These are phyloP conservation scores for Starmerella khaoyaiensis DNA, from an alignment of 805 yeast species.

Conservation along the genomic window DNA sequence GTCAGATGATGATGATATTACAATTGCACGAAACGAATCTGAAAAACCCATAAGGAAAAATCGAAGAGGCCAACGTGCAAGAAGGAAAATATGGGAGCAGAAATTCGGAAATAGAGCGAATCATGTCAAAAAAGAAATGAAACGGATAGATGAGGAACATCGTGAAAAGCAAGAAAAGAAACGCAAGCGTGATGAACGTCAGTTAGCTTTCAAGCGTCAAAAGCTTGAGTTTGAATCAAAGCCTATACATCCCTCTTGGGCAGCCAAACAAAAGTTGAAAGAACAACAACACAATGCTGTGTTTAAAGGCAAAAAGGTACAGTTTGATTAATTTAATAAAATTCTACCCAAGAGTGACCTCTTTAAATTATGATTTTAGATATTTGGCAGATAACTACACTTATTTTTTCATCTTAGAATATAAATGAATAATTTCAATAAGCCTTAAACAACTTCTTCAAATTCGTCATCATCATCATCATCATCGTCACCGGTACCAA, in stretches of 20 bases:
- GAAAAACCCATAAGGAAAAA: constrained; percentile 45
- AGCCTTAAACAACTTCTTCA: constrained; percentile 19
- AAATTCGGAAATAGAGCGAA: neutral
- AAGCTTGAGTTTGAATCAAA: constrained; percentile 22
- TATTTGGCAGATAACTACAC: neutral
- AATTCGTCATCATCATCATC: constrained; percentile 24
- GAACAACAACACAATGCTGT: neutral
- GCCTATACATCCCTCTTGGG: constrained; percentile 58
- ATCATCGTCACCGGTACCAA: constrained; percentile 20
- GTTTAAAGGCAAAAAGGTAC: neutral
- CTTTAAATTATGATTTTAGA: neutral
- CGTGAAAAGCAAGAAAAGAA: neutral
- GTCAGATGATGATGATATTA: constrained; percentile 38
- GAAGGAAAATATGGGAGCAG: constrained; percentile 91
- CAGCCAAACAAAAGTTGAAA: neutral
- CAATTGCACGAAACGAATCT: constrained; percentile 17
- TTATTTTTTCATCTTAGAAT: neutral
- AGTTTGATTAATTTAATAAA: neutral
- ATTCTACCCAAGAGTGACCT: neutral
- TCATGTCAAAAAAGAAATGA: neutral
- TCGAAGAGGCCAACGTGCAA: constrained; percentile 92
- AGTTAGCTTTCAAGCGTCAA: constrained; percentile 22
- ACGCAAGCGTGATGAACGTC: constrained; percentile 12
- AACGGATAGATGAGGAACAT: neutral
- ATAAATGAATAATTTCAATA: neutral